Percentiles rank a stretch among this genome's conserved stretches.
phyloP scores from a whole-genome alignment of 768 basidiomycete species.

The Pluteus cervinus region DNA sequence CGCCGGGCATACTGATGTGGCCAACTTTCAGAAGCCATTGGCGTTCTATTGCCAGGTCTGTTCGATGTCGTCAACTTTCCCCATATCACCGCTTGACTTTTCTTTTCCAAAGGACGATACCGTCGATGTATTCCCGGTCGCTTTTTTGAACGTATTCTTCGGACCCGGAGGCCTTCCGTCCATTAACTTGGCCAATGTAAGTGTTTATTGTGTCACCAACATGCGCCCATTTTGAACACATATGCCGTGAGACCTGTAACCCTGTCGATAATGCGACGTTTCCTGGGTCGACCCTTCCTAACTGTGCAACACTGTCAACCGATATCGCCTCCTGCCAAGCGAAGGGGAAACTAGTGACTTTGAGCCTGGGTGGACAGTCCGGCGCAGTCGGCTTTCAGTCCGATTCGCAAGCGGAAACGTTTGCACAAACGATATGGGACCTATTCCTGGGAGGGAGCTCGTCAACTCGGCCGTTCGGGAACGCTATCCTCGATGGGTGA shows the following conservation, averaged over 20 bases:
- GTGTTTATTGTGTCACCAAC: conserved; percentile 9
- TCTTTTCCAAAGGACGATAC: conserved; percentile 43
- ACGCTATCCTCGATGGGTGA: conserved; percentile 68
- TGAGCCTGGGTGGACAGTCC: conserved; percentile 56
- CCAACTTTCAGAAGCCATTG: conserved; percentile 55
- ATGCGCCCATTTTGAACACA: neutral
- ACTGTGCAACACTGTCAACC: conserved; percentile 54
- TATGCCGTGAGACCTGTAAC: conserved; percentile 50
- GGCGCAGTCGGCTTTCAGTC: conserved; percentile 57
- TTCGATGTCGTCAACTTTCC: conserved; percentile 31
- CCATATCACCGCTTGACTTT: neutral
- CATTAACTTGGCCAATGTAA: conserved; percentile 64
- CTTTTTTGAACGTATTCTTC: conserved; percentile 66
- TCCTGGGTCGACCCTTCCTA: conserved; percentile 53
- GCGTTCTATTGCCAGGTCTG: conserved; percentile 66
- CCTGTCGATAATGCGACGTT: conserved; percentile 49
- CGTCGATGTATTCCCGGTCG: conserved; percentile 63
- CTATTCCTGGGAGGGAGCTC: conserved; percentile 56
- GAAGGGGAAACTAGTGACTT: conserved; percentile 54
- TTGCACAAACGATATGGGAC: conserved; percentile 68
- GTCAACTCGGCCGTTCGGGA: conserved; percentile 64
- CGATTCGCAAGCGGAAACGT: conserved; percentile 48
- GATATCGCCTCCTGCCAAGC: conserved; percentile 63
- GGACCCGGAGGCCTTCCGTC: conserved; percentile 55
- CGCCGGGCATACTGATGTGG: conserved; percentile 41